phyloP scores from a whole-genome alignment of 768 basidiomycete species.

The Amanita jacksonii region DNA sequence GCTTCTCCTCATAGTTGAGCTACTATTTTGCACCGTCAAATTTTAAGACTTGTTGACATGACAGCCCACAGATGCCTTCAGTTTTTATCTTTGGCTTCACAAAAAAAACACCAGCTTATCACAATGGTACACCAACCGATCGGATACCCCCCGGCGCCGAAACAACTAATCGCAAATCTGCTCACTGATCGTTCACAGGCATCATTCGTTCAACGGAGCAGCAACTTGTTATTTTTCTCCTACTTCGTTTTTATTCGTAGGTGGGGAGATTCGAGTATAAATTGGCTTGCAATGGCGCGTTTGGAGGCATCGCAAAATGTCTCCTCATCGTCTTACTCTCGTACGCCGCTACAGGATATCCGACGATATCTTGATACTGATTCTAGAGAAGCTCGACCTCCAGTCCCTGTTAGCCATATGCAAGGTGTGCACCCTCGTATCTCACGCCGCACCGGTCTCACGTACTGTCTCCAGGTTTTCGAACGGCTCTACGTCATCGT shows the following conservation, averaged over 20 bases:
- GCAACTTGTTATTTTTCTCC: constrained; percentile 32
- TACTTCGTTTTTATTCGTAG: constrained; percentile 30
- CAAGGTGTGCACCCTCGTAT: constrained; percentile 23
- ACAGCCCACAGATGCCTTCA: constrained; percentile 32
- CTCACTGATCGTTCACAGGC: constrained; percentile 28
- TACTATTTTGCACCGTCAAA: constrained; percentile 26
- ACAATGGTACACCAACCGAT: constrained; percentile 45
- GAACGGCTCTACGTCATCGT: constrained; percentile 33
- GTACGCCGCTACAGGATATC: constrained; percentile 39
- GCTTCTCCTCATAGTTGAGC: constrained; percentile 28
- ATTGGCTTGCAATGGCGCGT: constrained; percentile 24
- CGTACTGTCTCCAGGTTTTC: constrained; percentile 29
- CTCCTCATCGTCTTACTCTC: constrained; percentile 33
- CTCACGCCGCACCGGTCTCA: constrained; percentile 6
- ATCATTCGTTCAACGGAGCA: constrained; percentile 28
- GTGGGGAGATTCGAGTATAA: constrained; percentile 32
- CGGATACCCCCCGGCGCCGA: constrained; percentile 30
- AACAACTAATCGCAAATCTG: constrained; percentile 33
- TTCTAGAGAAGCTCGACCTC: constrained; percentile 42
- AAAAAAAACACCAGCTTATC: constrained; percentile 34
- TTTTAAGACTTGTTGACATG: constrained; percentile 45
- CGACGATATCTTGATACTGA: constrained; percentile 40
- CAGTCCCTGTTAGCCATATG: constrained; percentile 35
- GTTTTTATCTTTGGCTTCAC: constrained; percentile 28
- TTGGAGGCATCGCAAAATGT: constrained; percentile 27